Evolutionary conservation across 2,329 filamentous ascomycete genomes (phyloP), one percentile per base, ranked within the genome.

Genomic region (Rhinocladiella similis): DNA sequence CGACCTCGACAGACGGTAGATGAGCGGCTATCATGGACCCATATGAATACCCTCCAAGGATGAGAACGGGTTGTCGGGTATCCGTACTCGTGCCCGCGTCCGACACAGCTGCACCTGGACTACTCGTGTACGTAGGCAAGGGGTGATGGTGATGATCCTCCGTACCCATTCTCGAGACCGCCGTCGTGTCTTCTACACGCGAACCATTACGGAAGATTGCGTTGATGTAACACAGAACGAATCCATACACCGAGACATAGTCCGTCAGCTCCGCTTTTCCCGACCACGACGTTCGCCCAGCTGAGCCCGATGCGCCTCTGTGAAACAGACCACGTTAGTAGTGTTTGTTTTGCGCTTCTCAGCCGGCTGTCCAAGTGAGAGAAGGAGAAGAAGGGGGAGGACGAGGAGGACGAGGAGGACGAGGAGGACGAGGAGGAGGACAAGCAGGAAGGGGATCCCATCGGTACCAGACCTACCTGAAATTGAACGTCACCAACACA

Each of bases 401-500:
- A n/a, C n/a, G n/a, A n/a, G n/a, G n/a, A n/a, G n/a, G n/a, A n/a
- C n/a, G n/a, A n/a, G n/a, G n/a, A n/a, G n/a, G n/a, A n/a, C n/a
- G n/a, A n/a, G n/a, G n/a, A n/a, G n/a, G n/a, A n/a, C n/a, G n/a
- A n/a, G n/a, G n/a, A n/a, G n/a, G n/a, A n/a, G n/a, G n/a, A n/a
- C n/a, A n/a, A n/a, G n/a, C n/a, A n/a, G n/a, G n/a, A n/a, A n/a
- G n/a, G n/a, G n/a, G n/a, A n/a, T n/a, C n/a, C n/a, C n/a, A n/a
- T n/a, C n/a, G n/a, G n/a, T n/a, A n/a, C n/a, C n/a, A n/a, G 13
- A 7, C 45, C 19, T 76, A 92, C 89, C 92, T 83, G 70, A 97
- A 97, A 68, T 97, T 97, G 73, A 97, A 97, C 0, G 91, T 96
- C 6, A 82, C 87, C 2, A 97, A 88, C 1, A 96, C 70, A 66